Evolutionary conservation across 371 early-diverging fungal genomes (phyloP).

Genomic region (Mucor indicus): DNA sequence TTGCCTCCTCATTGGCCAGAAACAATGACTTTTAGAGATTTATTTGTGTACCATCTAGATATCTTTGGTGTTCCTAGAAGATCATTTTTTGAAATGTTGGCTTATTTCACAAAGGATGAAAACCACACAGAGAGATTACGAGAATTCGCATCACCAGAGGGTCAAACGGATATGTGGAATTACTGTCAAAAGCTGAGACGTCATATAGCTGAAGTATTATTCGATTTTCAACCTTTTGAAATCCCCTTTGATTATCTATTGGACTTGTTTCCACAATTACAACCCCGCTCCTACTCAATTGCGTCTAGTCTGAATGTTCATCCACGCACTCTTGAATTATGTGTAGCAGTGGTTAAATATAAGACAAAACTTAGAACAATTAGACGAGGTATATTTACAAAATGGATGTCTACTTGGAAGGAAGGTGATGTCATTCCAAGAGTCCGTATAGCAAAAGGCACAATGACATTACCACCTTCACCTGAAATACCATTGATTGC

Average conservation of each 20-base stretch:
- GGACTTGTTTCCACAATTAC: slow-evolving; percentile 78
- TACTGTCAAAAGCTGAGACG: slow-evolving; percentile 81
- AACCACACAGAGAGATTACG: slow-evolving; percentile 75
- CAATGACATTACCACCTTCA: slow-evolving; percentile 65
- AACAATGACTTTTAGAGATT: slow-evolving; percentile 63
- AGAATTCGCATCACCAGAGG: slow-evolving; percentile 77
- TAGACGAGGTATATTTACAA: slow-evolving; percentile 81
- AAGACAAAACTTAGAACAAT: slow-evolving; percentile 69
- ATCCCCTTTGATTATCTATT: slow-evolving; percentile 80
- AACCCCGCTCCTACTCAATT: slow-evolving; percentile 85
- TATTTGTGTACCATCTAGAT: slow-evolving; percentile 75
- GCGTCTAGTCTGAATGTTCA: slow-evolving; percentile 53
- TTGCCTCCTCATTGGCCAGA: slow-evolving; percentile 46
- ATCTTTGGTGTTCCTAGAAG: slow-evolving; percentile 81
- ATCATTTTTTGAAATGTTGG: slow-evolving; percentile 85
- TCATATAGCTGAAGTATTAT: slow-evolving; percentile 79
- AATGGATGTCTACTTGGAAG: slow-evolving; percentile 61
- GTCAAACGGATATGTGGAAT: slow-evolving; percentile 83
- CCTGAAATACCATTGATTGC: slow-evolving; percentile 61
- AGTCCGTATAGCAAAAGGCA: slow-evolving; percentile 67
- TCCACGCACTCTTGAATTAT: slow-evolving; percentile 62
- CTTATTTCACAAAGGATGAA: slow-evolving; percentile 72
- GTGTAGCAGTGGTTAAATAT: slow-evolving; percentile 86
- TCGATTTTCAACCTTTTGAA: slow-evolving; percentile 72
- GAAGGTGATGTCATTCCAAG: slow-evolving; percentile 45